Percentiles rank a stretch among this genome's conserved stretches.
Evolutionary conservation across 192 early-diverging fungal genomes (phyloP).

Genomic region (Piromyces finnis): DNA sequence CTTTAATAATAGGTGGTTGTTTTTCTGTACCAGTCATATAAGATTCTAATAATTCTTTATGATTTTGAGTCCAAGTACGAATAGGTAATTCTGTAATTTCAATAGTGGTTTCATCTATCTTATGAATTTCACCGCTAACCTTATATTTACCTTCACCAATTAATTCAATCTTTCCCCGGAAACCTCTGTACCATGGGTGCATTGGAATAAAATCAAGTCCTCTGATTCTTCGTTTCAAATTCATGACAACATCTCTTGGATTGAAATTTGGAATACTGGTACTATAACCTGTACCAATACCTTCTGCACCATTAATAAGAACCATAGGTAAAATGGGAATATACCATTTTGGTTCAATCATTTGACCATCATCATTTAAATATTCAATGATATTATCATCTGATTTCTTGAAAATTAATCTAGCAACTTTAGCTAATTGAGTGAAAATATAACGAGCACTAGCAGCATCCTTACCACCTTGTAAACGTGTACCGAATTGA

Average conservation of each 20-base stretch:
- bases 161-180: slow-evolving; percentile 55
- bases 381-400: slow-evolving; percentile 72
- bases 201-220: slow-evolving; percentile 49
- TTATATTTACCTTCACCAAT: slow-evolving; percentile 34
- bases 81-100: slow-evolving; percentile 82
- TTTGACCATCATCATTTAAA: slow-evolving; percentile 72
- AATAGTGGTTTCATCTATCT: slow-evolving; percentile 55
- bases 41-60: slow-evolving; percentile 65
- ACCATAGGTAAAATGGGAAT: slow-evolving; percentile 87
- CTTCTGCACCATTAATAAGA: slow-evolving; percentile 78
- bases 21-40: slow-evolving; percentile 64
- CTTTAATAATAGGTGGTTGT: slow-evolving; percentile 37
- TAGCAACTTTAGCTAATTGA: slow-evolving; percentile 44
- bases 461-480: slow-evolving; percentile 88
- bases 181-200: slow-evolving; percentile 90
- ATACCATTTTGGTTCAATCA: slow-evolving; percentile 89
- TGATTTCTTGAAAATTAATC: slow-evolving; percentile 54
- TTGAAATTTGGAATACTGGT: slow-evolving; percentile 62
- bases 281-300: slow-evolving; percentile 81
- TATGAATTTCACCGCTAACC: slow-evolving; percentile 45
- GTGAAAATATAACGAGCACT: slow-evolving; percentile 95
- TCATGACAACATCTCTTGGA: slow-evolving; percentile 73
- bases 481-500: slow-evolving; percentile 78
- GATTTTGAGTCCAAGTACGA: slow-evolving; percentile 69
- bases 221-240: slow-evolving; percentile 62